phyloP scores from a whole-genome alignment of 768 basidiomycete species.

The Auriculariales sp. region DNA sequence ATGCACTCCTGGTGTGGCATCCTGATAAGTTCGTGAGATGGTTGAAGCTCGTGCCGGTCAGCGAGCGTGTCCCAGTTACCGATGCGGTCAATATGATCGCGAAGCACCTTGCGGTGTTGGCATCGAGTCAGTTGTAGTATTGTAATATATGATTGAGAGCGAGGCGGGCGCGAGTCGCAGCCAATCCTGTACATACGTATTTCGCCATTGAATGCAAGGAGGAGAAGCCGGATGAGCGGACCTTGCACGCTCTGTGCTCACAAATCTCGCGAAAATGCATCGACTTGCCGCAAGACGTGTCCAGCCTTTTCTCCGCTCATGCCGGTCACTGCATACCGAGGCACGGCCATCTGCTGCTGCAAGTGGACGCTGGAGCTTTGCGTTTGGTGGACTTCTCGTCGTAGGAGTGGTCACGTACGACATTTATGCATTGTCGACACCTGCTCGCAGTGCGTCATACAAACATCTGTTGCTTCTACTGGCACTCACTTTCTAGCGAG shows the following conservation, averaged over 20 bases:
- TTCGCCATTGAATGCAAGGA: conserved; percentile 43
- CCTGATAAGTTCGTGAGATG: conserved; percentile 41
- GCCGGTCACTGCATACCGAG: not conserved
- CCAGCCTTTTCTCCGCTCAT: not conserved
- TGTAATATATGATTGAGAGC: too few relatives aligned
- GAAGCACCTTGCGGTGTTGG: conserved; percentile 3
- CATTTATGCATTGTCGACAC: too few relatives aligned
- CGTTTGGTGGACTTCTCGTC: too few relatives aligned
- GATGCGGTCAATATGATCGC: conserved; percentile 3
- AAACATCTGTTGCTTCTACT: too few relatives aligned
- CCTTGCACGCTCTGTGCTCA: too few relatives aligned
- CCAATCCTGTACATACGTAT: too few relatives aligned
- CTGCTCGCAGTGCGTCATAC: too few relatives aligned
- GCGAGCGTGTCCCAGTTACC: not conserved
- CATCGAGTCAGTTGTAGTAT: too few relatives aligned
- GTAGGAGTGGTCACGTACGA: too few relatives aligned
- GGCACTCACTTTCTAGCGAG: too few relatives aligned
- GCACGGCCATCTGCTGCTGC: not conserved
- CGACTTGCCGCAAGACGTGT: not conserved
- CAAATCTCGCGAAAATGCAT: not conserved
- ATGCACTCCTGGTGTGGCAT: conserved; percentile 63
- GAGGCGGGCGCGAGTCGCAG: conserved; percentile 3
- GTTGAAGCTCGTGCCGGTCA: not conserved
- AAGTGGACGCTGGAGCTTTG: too few relatives aligned
- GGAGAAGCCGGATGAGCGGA: conserved; percentile 36